Evolutionary conservation across 2,329 filamentous ascomycete genomes (phyloP).

Genomic region (Paradendryphiella salina): DNA sequence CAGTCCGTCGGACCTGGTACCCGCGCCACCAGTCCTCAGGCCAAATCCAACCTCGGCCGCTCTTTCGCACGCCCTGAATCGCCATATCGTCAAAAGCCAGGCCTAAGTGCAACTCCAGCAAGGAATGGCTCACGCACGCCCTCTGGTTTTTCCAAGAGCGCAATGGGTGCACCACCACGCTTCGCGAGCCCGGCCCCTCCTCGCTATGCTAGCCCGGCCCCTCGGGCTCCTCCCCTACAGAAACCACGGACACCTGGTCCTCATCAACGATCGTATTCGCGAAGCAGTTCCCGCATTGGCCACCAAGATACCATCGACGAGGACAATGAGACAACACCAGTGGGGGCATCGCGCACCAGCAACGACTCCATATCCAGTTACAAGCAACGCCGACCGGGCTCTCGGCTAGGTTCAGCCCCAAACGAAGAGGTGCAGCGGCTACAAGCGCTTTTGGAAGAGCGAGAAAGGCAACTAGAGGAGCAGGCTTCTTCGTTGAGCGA

Average conservation of each 20-base stretch:
- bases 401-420: conserved; percentile 42
- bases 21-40: conserved; percentile 70
- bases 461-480: conserved; percentile 84
- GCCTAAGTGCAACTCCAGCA: conserved; percentile 53
- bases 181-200: conserved; percentile 64
- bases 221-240: conserved; percentile 59
- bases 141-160: conserved; percentile 57
- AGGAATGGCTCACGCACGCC: conserved; percentile 59
- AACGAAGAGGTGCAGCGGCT: conserved; percentile 73
- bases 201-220: conserved; percentile 64
- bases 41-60: conserved; percentile 66
- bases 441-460: conserved; percentile 74
- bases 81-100: conserved; percentile 66
- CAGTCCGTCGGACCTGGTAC: conserved; percentile 77
- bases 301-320: conserved; percentile 48
- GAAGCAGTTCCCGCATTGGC: conserved; percentile 53
- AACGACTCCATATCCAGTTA: conserved; percentile 58
- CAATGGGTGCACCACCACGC: conserved; percentile 57
- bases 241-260: conserved; percentile 49
- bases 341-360: conserved; percentile 56
- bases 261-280: conserved; percentile 50
- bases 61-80: conserved; percentile 89
- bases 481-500: conserved; percentile 81
- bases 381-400: conserved; percentile 35
- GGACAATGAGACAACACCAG: conserved; percentile 53